phyloP scores from a whole-genome alignment of 345 rosid genomes.

The Hibiscus tridactylites region DNA sequence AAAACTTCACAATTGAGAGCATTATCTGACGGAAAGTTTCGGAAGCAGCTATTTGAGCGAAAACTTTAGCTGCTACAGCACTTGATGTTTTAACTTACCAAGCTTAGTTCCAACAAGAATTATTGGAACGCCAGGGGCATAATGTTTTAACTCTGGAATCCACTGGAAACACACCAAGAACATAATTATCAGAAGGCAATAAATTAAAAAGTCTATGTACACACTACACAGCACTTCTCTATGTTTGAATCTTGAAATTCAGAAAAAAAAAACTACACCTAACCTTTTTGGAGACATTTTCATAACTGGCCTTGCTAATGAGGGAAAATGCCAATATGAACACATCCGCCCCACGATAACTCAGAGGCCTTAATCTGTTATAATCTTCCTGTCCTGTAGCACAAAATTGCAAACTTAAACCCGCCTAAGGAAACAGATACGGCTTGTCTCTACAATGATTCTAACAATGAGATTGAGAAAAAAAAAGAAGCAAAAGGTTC shows the following conservation, averaged over 20 bases:
- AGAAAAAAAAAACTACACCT: background rate
- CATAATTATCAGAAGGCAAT: slow-evolving; percentile 7
- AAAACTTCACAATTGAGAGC: background rate
- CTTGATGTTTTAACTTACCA: slow-evolving; percentile 35
- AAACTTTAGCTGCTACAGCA: background rate
- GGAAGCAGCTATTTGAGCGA: background rate
- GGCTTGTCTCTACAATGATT: background rate
- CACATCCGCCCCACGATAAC: slow-evolving; percentile 95
- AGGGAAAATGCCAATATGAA: slow-evolving; percentile 93
- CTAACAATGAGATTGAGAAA: background rate
- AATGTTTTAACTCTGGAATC: slow-evolving; percentile 97
- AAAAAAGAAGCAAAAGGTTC: background rate
- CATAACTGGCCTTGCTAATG: slow-evolving; percentile 98
- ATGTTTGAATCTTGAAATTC: background rate
- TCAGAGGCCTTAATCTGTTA: slow-evolving; percentile 83
- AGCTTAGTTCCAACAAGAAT: slow-evolving; percentile 72
- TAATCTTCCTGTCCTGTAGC: slow-evolving; percentile 89
- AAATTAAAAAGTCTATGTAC: background rate
- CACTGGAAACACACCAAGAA: slow-evolving; percentile 46
- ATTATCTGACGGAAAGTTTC: background rate
- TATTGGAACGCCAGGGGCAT: slow-evolving; percentile 90
- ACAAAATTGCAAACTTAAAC: slow-evolving; percentile 7
- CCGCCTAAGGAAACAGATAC: background rate
- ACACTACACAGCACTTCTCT: background rate
- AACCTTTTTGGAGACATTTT: slow-evolving; percentile 93